A percentile compares a stretch with the other conserved stretches of the same genome.
phyloP scores from a whole-genome alignment of 2,329 filamentous ascomycete species.

The Emydomyces testavorans region DNA sequence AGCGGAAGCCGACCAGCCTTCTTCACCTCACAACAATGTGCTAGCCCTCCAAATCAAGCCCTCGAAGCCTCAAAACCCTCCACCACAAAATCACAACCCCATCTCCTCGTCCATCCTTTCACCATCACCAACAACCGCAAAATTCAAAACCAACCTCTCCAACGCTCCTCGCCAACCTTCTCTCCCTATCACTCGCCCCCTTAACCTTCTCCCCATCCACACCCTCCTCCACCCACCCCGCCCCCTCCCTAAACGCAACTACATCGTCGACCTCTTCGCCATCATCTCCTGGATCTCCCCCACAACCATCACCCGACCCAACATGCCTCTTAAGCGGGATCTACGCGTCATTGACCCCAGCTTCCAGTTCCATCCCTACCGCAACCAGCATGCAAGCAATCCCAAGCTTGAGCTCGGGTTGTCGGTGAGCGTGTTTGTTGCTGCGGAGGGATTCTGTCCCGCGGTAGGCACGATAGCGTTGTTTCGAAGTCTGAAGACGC shows the following conservation, averaged over 20 bases:
- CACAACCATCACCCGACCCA: constrained; percentile 17
- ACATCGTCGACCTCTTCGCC: constrained; percentile 21
- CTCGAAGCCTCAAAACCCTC: not conserved
- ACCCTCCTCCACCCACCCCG: constrained; percentile 15
- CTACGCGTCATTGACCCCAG: constrained; percentile 23
- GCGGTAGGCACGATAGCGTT: constrained; percentile 22
- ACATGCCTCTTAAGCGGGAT: constrained; percentile 23
- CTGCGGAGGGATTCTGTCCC: constrained; percentile 22
- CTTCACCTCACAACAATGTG: not conserved
- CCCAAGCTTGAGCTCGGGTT: constrained; percentile 14
- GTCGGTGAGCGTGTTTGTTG: constrained; percentile 23
- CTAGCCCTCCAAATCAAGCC: not conserved
- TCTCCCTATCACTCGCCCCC: constrained; percentile 1
- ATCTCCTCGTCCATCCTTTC: no score
- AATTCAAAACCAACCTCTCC: not conserved
- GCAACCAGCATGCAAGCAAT: not conserved
- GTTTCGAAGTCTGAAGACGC: constrained; percentile 22
- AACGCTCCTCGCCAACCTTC: not conserved
- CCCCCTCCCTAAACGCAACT: constrained; percentile 19
- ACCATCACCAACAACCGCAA: not conserved
- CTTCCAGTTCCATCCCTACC: not conserved
- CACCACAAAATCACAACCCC: not conserved
- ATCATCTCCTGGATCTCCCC: constrained; percentile 22
- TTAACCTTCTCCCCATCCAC: constrained; percentile 10
- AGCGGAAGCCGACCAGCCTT: not conserved